A percentile compares a stretch with the other conserved stretches of the same genome.
These are phyloP conservation scores for Arthrinium puccinioides DNA, from an alignment of 2,329 filamentous ascomycete species.

Conservation along the genomic window DNA sequence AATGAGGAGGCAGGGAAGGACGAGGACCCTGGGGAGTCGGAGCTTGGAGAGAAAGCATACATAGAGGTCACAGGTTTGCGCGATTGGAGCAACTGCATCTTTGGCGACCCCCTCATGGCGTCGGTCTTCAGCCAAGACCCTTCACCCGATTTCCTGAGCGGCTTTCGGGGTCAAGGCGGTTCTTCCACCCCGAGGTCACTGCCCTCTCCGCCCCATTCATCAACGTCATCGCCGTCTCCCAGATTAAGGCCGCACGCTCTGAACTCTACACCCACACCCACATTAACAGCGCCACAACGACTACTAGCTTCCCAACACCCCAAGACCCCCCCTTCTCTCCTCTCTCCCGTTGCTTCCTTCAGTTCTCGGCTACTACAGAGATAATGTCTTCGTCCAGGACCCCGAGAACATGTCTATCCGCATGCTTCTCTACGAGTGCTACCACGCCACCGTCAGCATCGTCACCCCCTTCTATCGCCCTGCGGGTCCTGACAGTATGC, in stretches of 20 bases:
- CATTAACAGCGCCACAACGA: too few relatives aligned
- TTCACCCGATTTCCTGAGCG: constrained; percentile 36
- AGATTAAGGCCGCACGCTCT: too few relatives aligned
- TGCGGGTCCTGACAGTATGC: constrained; percentile 33
- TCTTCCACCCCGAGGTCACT: not conserved
- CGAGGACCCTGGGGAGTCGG: constrained; percentile 2
- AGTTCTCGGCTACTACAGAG: too few relatives aligned
- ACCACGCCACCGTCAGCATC: constrained; percentile 44
- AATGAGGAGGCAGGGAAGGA: constrained; percentile 5
- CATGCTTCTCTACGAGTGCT: constrained; percentile 50
- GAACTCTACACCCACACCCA: too few relatives aligned
- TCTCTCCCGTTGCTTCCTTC: too few relatives aligned
- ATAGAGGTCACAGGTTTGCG: constrained; percentile 41
- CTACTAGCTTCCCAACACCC: too few relatives aligned
- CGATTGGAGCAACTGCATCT: constrained; percentile 52
- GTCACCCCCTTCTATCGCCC: constrained; percentile 50
- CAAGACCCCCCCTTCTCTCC: too few relatives aligned
- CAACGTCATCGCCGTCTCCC: too few relatives aligned
- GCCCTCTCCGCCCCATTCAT: too few relatives aligned
- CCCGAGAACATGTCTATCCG: constrained; percentile 34
- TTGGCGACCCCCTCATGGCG: constrained; percentile 52
- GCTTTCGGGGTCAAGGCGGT: constrained; percentile 27
- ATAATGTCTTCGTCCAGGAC: too few relatives aligned
- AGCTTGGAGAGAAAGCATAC: constrained; percentile 2
- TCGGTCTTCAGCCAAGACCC: constrained; percentile 38